Conservation (phyloP, 2,329 filamentous ascomycete genomes). For the Talaromyces sp. region DNA sequence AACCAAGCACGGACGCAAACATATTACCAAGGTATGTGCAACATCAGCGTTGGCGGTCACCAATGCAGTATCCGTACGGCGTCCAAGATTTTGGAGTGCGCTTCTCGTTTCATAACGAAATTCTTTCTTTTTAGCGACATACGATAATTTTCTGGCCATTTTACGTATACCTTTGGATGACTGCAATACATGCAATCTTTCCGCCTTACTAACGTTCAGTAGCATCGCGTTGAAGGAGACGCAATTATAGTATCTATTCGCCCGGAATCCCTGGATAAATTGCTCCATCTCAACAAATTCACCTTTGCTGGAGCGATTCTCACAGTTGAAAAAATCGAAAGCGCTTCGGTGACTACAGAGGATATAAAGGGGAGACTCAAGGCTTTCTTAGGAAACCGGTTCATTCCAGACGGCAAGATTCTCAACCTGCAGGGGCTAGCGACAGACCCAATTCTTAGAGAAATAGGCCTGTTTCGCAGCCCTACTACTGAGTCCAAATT, state of each 20-base stretch:
- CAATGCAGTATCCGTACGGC: conserved; percentile 19
- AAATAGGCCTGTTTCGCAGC: conserved; percentile 69
- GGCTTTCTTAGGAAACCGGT: conserved; percentile 66
- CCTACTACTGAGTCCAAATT: conserved; percentile 73
- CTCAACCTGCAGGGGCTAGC: conserved; percentile 76
- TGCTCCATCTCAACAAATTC: conserved; percentile 64
- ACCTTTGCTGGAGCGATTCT: conserved; percentile 61
- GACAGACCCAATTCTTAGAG: conserved; percentile 63
- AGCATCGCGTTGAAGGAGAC: conserved; percentile 66
- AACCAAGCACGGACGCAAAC: conserved; percentile 50
- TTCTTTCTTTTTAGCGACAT: conserved; percentile 35
- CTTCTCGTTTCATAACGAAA: conserved; percentile 37
- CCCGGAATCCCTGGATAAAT: conserved; percentile 57
- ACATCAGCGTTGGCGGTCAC: conserved; percentile 37
- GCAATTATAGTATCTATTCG: conserved; percentile 62
- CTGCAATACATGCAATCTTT: conserved; percentile 38
- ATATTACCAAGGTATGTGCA: conserved; percentile 72
- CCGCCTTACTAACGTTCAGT: conserved; percentile 61
- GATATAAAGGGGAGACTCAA: conserved; percentile 65
- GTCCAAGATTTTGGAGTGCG: conserved; percentile 19
- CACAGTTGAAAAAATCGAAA: conserved; percentile 45
- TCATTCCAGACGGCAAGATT: conserved; percentile 64
- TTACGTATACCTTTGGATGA: conserved; percentile 32
- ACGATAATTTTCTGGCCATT: conserved; percentile 25
- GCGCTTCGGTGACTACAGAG: conserved; percentile 36